Evolutionary conservation across 345 rosid genomes (phyloP).

Genomic region (Limnanthes douglasii): DNA sequence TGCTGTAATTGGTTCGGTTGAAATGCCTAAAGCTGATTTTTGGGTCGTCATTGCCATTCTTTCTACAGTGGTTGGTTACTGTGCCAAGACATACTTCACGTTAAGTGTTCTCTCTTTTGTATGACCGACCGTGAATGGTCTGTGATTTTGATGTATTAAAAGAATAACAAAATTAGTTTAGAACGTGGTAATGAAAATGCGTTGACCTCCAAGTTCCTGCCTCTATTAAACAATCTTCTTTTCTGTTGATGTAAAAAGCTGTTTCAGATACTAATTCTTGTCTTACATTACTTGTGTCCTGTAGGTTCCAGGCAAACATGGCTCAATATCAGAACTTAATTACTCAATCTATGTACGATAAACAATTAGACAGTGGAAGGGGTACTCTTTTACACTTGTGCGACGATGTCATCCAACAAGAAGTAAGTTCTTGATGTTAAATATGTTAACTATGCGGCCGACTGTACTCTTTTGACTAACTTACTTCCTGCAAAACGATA

Average conservation of each 20-base stretch:
- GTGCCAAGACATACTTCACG: conserved; percentile 98
- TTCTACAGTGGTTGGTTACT: conserved; percentile 85
- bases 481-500: conserved; percentile 1
- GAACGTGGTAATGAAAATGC: too few species aligned
- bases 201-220: too few species aligned
- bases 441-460: too few species aligned
- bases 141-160: too few species aligned
- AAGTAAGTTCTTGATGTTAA: conserved; percentile 32
- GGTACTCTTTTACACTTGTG: conserved; percentile 95
- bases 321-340: conserved; percentile 83
- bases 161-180: too few species aligned
- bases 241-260: neutral
- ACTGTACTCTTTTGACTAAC: neutral
- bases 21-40: conserved; percentile 68
- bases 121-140: too few species aligned
- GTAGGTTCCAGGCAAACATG: conserved; percentile 79
- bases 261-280: neutral
- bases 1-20: conserved; percentile 64
- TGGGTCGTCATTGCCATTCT: conserved; percentile 81
- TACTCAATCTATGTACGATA: conserved; percentile 91
- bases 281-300: conserved; percentile 9
- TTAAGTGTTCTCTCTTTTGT: conserved; percentile 26
- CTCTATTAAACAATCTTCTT: neutral
- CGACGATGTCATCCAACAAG: conserved; percentile 97
- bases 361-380: conserved; percentile 91